These are phyloP conservation scores for Epichloe sylvatica DNA, from an alignment of 2,329 filamentous ascomycete genomes.

Conservation along the genomic window DNA sequence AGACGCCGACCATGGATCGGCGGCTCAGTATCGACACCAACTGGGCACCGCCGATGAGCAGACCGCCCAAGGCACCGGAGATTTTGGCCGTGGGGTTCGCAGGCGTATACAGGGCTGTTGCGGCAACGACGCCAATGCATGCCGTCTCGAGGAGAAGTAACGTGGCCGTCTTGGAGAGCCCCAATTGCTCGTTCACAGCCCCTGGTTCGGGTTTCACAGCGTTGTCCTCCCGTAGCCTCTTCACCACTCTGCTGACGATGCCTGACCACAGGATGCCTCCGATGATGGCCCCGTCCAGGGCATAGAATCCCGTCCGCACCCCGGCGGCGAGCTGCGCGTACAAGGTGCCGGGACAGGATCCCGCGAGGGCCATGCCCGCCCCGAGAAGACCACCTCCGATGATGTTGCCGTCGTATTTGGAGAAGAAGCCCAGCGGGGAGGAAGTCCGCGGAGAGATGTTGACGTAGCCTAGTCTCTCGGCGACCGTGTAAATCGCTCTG, in stretches of 20 bases:
- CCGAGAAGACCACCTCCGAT: slow-evolving; percentile 49
- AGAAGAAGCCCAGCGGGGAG: slow-evolving; percentile 38
- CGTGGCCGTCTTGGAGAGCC: slow-evolving; percentile 22
- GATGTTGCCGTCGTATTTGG: slow-evolving; percentile 49
- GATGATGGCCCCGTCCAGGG: slow-evolving; percentile 38
- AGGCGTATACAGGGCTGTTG: slow-evolving; percentile 19
- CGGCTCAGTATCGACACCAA: slow-evolving; percentile 39
- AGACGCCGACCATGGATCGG: slow-evolving; percentile 44
- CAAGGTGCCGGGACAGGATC: slow-evolving; percentile 52
- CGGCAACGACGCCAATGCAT: slow-evolving; percentile 27
- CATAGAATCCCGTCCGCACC: slow-evolving; percentile 35
- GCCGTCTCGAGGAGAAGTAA: slow-evolving; percentile 30
- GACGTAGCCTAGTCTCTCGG: slow-evolving; percentile 29
- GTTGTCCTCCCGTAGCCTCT: slow-evolving; percentile 13
- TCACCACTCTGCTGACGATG: slow-evolving; percentile 24
- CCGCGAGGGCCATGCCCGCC: slow-evolving; percentile 51
- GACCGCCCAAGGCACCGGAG: slow-evolving; percentile 38
- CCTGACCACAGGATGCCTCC: slow-evolving; percentile 42
- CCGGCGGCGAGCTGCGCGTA: slow-evolving; percentile 45
- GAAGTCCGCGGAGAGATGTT: slow-evolving; percentile 33
- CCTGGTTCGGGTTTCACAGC: slow-evolving; percentile 15
- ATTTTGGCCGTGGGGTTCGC: slow-evolving; percentile 19
- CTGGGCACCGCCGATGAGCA: slow-evolving; percentile 45
- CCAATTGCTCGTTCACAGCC: slow-evolving; percentile 27
- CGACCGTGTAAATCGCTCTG: slow-evolving; percentile 32